Base-by-base conservation (phyloP, 768 basidiomycete genomes). In the Amylocystis lapponica region DNA sequence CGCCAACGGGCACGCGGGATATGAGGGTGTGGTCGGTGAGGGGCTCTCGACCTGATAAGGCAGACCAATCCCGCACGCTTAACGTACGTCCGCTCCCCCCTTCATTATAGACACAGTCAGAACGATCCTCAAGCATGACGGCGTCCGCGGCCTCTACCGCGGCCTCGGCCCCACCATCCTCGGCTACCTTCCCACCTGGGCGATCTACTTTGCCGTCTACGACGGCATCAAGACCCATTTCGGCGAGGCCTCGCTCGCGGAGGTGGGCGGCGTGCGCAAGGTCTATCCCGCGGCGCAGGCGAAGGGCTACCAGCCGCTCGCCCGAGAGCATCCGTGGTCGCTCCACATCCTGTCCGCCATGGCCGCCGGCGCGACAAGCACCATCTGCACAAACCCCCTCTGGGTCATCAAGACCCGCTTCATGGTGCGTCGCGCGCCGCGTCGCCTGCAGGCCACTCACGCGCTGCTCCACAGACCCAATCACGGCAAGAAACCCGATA, bases 351-450 rank as follows among this genome's bases (percentile, higher is more conserved):
- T 91, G 5, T 95, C 96, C 5, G 94, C 96, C 5, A 97, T 99
- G 95, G 73, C 79, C 33, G 96, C 95, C 1, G 96, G 96, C 11
- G 94, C 90, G 5, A 71, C 85, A 16, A 94, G 95, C 57, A 96
- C 96, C 5, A 79, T 91, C 40, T 84, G 84, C 56, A 98, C 96
- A 20, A 97, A 91, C 65, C 96, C 96, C 0, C 64, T 99, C 6
- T 99, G 96, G 96, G 92, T 99, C 31, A 93, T 99, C 64, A 98
- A 97, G 71, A 98, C 95, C 19, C 81, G 96, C 22, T 97, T 98
- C 68, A 98, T 98, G 96, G 95, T 95, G 50, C 51, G 70, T 55
- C 16, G 22, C 14, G 16, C 17, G 22, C 25, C 55, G 50, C 57
- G 48, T 44, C 21, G 30, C 27, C 38, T 53, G 8, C 16, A 16